Evolutionary conservation across 164 flowering plant species (phyloP).

Genomic region (Magnolia kwangsiensis): DNA sequence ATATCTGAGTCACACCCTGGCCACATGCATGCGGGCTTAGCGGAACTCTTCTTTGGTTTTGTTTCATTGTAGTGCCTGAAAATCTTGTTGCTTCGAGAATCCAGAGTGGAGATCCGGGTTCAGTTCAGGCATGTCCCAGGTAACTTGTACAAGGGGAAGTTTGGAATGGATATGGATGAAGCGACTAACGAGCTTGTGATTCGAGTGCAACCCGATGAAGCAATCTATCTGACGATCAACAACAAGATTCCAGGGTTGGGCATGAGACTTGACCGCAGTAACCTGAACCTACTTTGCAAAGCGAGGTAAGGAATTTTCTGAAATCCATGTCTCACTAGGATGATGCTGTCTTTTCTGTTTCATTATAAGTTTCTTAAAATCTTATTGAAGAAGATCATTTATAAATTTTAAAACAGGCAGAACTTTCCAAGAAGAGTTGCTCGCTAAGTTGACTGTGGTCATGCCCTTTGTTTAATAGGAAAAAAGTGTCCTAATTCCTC

Average conservation of each 20-base stretch:
- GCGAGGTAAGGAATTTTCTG: constrained; percentile 38
- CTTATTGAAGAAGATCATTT: no score
- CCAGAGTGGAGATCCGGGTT: constrained; percentile 85
- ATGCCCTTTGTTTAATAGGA: no score
- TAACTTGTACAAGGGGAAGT: constrained; percentile 55
- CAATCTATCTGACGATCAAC: constrained; percentile 72
- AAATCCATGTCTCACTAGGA: neutral
- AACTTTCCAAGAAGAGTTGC: no score
- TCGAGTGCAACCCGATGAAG: constrained; percentile 83
- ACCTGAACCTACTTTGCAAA: constrained; percentile 68
- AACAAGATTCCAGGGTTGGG: constrained; percentile 89
- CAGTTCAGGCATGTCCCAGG: constrained; percentile 95
- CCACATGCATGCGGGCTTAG: neutral
- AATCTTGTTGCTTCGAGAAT: constrained; percentile 7
- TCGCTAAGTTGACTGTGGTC: no score
- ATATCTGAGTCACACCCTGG: no score
- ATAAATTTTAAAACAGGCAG: no score
- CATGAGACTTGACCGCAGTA: constrained; percentile 71
- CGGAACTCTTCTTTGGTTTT: neutral
- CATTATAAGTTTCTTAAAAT: neutral
- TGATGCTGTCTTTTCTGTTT: neutral
- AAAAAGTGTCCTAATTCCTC: no score
- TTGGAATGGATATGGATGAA: constrained; percentile 63
- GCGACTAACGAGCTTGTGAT: constrained; percentile 87
- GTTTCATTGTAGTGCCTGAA: neutral